phyloP scores from a whole-genome alignment of 306 rosid species.

The Astragalus membranaceus region DNA sequence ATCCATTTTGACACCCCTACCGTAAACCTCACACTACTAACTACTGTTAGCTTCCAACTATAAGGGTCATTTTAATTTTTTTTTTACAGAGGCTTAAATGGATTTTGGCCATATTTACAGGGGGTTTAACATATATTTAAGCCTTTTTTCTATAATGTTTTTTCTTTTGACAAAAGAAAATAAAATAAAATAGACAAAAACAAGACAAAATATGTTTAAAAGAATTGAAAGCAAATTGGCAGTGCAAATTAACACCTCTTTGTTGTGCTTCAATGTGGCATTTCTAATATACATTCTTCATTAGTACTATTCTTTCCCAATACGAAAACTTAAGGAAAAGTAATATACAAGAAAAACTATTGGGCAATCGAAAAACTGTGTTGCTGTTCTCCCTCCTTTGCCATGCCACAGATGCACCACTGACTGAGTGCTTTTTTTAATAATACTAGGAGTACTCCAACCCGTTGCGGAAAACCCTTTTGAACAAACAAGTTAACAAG shows the following conservation, averaged over 20 bases:
- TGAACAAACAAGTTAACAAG: slow-evolving; percentile 30
- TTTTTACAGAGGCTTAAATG: no score
- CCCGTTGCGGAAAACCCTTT: no score
- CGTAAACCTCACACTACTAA: no score
- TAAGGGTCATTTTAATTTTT: no score
- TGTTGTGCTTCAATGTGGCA: not conserved
- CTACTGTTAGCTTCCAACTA: no score
- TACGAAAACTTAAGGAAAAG: not conserved
- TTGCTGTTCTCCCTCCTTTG: not conserved
- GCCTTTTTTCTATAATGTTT: no score
- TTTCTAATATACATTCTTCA: not conserved
- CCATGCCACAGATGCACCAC: not conserved
- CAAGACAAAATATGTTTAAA: not conserved
- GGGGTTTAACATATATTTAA: no score
- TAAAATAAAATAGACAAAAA: not conserved
- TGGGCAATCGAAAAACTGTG: not conserved
- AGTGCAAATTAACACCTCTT: not conserved
- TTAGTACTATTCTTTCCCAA: not conserved
- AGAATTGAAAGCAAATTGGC: not conserved
- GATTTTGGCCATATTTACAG: no score
- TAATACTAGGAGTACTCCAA: no score
- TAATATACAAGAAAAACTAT: not conserved
- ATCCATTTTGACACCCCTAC: no score
- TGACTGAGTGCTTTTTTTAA: not conserved
- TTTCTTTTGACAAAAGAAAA: no score